Evolutionary conservation across 2,329 filamentous ascomycete genomes (phyloP), one percentile per base, ranked within the genome.

Genomic region (Capronia coronata): DNA sequence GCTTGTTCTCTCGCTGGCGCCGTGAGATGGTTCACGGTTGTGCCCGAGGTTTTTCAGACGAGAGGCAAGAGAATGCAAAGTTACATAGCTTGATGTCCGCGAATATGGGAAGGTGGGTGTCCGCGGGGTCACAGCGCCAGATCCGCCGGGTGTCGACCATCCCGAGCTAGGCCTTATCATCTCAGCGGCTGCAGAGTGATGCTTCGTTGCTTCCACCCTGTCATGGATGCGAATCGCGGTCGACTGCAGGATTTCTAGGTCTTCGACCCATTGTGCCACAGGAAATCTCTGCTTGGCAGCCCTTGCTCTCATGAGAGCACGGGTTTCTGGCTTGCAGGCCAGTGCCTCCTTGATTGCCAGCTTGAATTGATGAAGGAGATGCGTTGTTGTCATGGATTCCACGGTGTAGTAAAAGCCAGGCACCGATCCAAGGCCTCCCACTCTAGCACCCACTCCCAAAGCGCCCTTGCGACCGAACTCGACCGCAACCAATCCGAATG

Each of bases 401-500:
- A 84, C 77, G 0, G 81, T 83, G 63, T 78, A 84, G 16, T 18
- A 38, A 76, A 80, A 55, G 19, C 82, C 82, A 16, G 82, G 82
- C 80, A 84, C 84, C 61, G 82, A 78, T n/a, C 81, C 80, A 18
- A 84, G 71, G 47, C 81, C 82, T 57, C 81, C 81, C 30, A 84
- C 82, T 46, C 80, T 73, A 30, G 80, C 78, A 39, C 81, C 82
- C 48, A 84, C 79, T 58, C 81, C 81, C 37, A 84, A 71, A 16
- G 81, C 82, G 59, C 81, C 82, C 63, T 84, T 84, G 19, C 82
- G 73, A 49, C 81, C 81, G 56, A 84, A 84, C 59, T 84, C 81
- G 38, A 84, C 81, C 23, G 81, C 82, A 4, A 85, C 82, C 23
- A 84, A 68, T 43, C 82, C 82, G 57, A 84, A 85, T 0, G 82